Percentiles rank a stretch among this genome's conserved stretches.
These are phyloP conservation scores for Jasminum sambac DNA, from an alignment of 257 asterid species.

Conservation along the genomic window DNA sequence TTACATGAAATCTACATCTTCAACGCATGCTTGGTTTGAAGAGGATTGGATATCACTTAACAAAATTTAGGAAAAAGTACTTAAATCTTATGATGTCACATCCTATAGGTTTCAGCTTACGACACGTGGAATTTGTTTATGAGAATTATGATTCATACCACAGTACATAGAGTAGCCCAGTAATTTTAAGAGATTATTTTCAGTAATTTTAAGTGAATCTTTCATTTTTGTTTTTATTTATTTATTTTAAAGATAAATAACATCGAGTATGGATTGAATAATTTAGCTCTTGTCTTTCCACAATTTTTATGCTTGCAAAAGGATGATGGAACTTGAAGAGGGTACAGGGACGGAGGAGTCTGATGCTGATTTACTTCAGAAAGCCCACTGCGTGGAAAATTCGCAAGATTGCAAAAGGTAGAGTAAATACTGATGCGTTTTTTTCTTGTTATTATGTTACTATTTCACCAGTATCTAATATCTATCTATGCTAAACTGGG, in stretches of 20 bases:
- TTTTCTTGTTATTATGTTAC: neutral
- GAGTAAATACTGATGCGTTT: neutral
- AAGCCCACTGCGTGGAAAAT: slow-evolving; percentile 28
- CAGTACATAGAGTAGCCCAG: neutral
- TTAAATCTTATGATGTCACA: neutral
- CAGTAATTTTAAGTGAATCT: no score
- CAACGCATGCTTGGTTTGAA: neutral
- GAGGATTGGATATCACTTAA: neutral
- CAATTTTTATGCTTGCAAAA: slow-evolving; percentile 24
- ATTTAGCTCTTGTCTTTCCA: neutral
- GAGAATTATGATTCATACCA: neutral
- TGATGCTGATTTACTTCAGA: slow-evolving; percentile 55
- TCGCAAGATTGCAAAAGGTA: slow-evolving; percentile 43
- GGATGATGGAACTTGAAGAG: slow-evolving; percentile 87
- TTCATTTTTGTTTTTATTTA: no score
- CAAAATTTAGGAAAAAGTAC: neutral
- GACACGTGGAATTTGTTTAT: neutral
- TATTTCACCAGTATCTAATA: neutral
- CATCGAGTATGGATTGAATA: neutral
- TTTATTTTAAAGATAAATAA: neutral
- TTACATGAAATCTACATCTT: neutral
- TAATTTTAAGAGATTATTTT: no score
- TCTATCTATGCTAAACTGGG: neutral
- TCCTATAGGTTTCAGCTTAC: neutral
- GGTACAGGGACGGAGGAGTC: slow-evolving; percentile 77